Evolutionary conservation across 2,329 filamentous ascomycete species (phyloP), one percentile per base, ranked within the genome.

Genomic region (Ceratocystis alfenasii): DNA sequence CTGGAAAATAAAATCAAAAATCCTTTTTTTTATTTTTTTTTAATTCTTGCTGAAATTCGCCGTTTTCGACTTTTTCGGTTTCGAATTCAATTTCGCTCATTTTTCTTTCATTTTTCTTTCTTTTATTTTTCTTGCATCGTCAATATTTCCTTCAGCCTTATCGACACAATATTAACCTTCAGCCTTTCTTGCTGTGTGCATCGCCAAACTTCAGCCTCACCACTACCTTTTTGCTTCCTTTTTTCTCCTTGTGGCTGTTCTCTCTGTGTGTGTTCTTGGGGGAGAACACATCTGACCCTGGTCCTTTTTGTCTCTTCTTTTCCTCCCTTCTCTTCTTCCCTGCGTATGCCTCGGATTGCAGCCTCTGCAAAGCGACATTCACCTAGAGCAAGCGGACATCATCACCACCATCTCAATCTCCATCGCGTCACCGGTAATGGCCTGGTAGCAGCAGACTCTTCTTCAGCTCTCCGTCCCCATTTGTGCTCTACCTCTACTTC

Each of bases 341-440:
- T 36, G 76, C 80, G 80, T 80, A 85, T 85, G 82, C 81, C 82
- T 84, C 82, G 82, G 74, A 80, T 78, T 73, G 78, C 81, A 72
- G 78, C 77, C 75, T 80, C 80, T 75, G 75, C 78, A 75, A 85
- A 85, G 80, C 81, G 82, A 83, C 81, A 83, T 75, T 79, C 80
- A 78, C 80, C 53, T 8, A 57, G 79, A 77, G 79, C 80, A 74
- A 53, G 8, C 48, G 48, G 20, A 7, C 17, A 22, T 53, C 48
- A 20, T 53, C 77, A 77, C 70, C 87, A 80, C 70, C 87, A 80
- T 78, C 82, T 41, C 36, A 41, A 86, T 75, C 50, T 46, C 53
- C 61, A 62, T 50, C 85, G 85, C 78, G 87, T 87, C 77, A 84
- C 81, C 73, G 85, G 88, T 76, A 91, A 89, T 87, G 90, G 90